These are phyloP conservation scores for Acmispon strigosus DNA, from an alignment of 306 rosid species.

Conservation along the genomic window DNA sequence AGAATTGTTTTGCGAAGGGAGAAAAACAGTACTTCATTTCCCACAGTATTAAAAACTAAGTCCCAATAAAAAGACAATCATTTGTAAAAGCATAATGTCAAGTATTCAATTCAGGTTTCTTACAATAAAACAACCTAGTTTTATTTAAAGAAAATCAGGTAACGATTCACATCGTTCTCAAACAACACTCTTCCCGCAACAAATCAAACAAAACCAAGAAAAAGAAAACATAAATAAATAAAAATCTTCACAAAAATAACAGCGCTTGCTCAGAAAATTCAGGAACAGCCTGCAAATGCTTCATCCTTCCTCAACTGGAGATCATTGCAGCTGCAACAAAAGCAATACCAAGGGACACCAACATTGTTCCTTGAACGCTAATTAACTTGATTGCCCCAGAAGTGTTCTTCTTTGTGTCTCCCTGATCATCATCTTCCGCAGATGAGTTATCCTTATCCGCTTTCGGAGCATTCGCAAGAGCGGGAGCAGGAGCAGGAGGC, in stretches of 20 bases:
- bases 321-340: not conserved
- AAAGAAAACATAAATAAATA: not conserved
- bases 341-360: slow-evolving; percentile 15
- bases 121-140: not conserved
- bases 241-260: not conserved
- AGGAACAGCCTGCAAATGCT: not conserved
- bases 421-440: slow-evolving; percentile 18
- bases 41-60: too few species aligned
- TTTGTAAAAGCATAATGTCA: not conserved
- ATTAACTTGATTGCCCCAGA: slow-evolving; percentile 22
- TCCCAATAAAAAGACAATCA: too few species aligned
- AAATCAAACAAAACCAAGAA: not conserved
- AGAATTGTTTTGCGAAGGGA: too few species aligned
- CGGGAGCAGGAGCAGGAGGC: slow-evolving; percentile 40
- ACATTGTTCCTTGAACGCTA: slow-evolving; percentile 11
- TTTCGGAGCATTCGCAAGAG: slow-evolving; percentile 32
- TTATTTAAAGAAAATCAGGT: not conserved
- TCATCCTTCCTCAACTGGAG: not conserved
- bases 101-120: not conserved
- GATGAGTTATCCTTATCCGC: slow-evolving; percentile 31
- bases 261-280: not conserved
- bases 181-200: not conserved
- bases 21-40: too few species aligned
- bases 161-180: slow-evolving; percentile 10
- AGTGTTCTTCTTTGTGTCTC: slow-evolving; percentile 4